Evolutionary conservation across 305 asterid genomes (phyloP).

Genomic region (Fraxinus albicans): DNA sequence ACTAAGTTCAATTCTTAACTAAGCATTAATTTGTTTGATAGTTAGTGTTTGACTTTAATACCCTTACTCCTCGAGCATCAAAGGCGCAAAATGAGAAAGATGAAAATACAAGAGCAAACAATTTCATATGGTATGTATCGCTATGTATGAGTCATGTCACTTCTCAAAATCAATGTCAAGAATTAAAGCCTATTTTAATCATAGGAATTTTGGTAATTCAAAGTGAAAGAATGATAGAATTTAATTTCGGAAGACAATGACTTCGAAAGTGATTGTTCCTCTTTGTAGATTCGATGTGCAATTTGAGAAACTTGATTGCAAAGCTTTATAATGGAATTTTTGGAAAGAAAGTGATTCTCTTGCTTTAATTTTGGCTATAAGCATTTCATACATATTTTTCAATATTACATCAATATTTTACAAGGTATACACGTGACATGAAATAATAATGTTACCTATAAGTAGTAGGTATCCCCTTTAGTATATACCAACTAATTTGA

Average conservation of each 20-base stretch:
- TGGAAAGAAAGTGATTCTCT: not conserved
- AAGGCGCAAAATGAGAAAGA: not conserved
- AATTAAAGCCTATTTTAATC: not conserved
- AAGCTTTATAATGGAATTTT: not conserved
- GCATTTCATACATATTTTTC: too few relatives aligned
- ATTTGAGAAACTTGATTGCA: not conserved
- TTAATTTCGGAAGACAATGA: not conserved
- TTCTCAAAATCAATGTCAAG: not conserved
- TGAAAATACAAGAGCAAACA: not conserved
- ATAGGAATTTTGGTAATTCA: not conserved
- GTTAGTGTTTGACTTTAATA: not conserved
- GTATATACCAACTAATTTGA: too few relatives aligned
- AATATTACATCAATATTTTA: too few relatives aligned
- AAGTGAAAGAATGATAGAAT: not conserved
- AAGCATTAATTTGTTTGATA: not conserved
- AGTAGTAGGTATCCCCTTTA: too few relatives aligned
- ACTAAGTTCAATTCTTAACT: not conserved
- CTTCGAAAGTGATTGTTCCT: not conserved
- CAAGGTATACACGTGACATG: too few relatives aligned
- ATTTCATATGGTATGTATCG: not conserved
- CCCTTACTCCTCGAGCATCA: not conserved
- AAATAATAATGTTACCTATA: too few relatives aligned
- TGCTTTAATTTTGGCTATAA: not conserved
- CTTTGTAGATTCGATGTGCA: not conserved
- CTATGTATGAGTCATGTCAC: not conserved